Evolutionary conservation across 2,329 filamentous ascomycete species (phyloP), one percentile per base, ranked within the genome.

Genomic region (Beauveria caledonica): DNA sequence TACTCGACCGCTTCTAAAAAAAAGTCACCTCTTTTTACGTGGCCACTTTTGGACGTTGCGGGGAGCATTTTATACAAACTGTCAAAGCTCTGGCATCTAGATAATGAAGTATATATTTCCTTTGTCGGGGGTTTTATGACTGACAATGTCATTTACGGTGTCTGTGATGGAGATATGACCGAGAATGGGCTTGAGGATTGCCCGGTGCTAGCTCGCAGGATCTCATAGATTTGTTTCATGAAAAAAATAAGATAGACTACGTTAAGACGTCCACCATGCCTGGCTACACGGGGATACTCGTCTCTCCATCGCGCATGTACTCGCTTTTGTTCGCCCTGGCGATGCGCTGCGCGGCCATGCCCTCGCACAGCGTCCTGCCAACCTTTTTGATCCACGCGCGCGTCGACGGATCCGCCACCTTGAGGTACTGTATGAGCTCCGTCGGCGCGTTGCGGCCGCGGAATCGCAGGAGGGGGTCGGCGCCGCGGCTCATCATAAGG

Each of bases 1-100:
- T 96, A 70, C 79, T 99, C 70, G 93, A 97, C 79, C 84, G 80
- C 62, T 70, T 84, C 62, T 85, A 76, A 73, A 63, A 13, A 13
- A 19, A 53, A 23, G 23, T 3, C 40, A 44, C 3, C 4, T 10
- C 21, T 27, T 29, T 60, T 8, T 10, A 39, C 49, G 10, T 15
- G n/a, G n/a, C 29, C 50, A 49, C 11, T 49, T 46, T 46, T 53
- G 39, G 27, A 46, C 39, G 53, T 23, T 45, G 19, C 27, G 15
- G 1, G 15, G 25, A 15, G 33, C 39, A 13, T 6, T n/a, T 10
- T 7, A n/a, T 36, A 53, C 21, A 39, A 23, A 49, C 33, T 40
- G 25, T 29, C n/a, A 1, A 7, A 13, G 27, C 15, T 25, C 33
- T 49, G 58, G 58, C 40, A 50, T 60, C 55, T 39, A 42, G 49